These are phyloP conservation scores for Ilex asprella DNA, from an alignment of 257 asterid genomes.

Conservation along the genomic window DNA sequence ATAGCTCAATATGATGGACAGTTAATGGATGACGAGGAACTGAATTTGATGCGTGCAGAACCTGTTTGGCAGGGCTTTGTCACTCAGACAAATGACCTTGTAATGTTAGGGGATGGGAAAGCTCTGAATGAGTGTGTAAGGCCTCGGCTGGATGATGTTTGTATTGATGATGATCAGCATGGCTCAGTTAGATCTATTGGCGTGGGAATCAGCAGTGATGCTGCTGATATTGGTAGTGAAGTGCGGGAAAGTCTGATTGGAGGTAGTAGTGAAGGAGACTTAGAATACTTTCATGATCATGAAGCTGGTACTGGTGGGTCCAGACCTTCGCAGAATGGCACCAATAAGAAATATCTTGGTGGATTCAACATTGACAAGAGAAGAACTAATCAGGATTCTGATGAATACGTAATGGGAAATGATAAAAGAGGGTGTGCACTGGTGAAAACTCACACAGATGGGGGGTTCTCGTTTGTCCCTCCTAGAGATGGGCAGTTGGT, in stretches of 20 bases:
- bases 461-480: conserved; percentile 91
- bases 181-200: conserved; percentile 99
- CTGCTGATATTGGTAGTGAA: conserved; percentile 91
- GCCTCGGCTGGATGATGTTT: conserved; percentile 51
- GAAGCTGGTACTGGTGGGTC: conserved; percentile 38
- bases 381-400: conserved; percentile 39
- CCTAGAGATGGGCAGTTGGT: conserved; percentile 67
- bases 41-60: conserved; percentile 69
- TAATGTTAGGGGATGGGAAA: conserved; percentile 61
- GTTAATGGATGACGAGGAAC: conserved; percentile 86
- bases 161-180: conserved; percentile 84
- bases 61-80: conserved; percentile 97
- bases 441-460: conserved; percentile 45
- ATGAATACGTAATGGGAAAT: conserved; percentile 33
- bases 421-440: conserved; percentile 36
- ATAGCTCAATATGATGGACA: conserved; percentile 74
- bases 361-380: conserved; percentile 36
- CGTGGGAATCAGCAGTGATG: conserved; percentile 91
- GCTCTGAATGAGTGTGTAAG: conserved; percentile 54
- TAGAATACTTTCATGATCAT: conserved; percentile 61
- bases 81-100: conserved; percentile 65
- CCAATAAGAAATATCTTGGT: conserved; percentile 37
- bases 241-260: conserved; percentile 83
- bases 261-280: conserved; percentile 91
- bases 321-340: conserved; percentile 35